A percentile compares a stretch with the other conserved stretches of the same genome.
Evolutionary conservation across 140 eudicot species (phyloP).

Genomic region (Oenanthe javanica): DNA sequence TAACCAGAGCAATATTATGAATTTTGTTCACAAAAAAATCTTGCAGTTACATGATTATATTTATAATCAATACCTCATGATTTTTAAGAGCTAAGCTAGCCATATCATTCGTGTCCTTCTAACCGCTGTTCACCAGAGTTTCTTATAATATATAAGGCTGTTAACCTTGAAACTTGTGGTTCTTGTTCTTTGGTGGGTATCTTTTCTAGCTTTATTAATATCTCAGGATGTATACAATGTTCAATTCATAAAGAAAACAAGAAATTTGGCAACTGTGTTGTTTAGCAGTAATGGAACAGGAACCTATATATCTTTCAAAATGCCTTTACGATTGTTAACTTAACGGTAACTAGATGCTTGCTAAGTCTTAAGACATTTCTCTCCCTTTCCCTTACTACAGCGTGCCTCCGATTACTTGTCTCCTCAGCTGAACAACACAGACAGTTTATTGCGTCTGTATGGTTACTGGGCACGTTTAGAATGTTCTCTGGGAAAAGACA

Average conservation of each 20-base stretch:
- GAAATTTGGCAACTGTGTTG: not conserved
- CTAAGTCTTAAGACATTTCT: not conserved
- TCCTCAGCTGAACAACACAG: slow-evolving; percentile 50
- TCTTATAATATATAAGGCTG: not conserved
- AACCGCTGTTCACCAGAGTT: not conserved
- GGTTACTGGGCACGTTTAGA: slow-evolving; percentile 87
- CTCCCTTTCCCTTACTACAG: slow-evolving; percentile 34
- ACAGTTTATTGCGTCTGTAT: slow-evolving; percentile 60
- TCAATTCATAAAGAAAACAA: not conserved
- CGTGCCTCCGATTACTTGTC: slow-evolving; percentile 86
- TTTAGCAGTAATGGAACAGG: not conserved
- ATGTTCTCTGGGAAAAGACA: slow-evolving; percentile 49
- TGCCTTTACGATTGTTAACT: not conserved
- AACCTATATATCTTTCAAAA: not conserved
- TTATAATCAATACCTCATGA: not conserved
- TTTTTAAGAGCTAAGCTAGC: not conserved
- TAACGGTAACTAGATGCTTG: not conserved
- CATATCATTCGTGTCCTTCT: not conserved
- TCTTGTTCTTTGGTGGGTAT: not conserved
- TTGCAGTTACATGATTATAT: not conserved
- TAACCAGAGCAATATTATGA: not conserved
- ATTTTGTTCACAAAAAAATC: not conserved
- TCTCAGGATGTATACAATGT: not conserved
- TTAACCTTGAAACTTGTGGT: not conserved
- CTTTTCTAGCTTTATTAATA: not conserved